Evolutionary conservation across 2,329 filamentous ascomycete species (phyloP).

Genomic region (Penicillium verrucosum): DNA sequence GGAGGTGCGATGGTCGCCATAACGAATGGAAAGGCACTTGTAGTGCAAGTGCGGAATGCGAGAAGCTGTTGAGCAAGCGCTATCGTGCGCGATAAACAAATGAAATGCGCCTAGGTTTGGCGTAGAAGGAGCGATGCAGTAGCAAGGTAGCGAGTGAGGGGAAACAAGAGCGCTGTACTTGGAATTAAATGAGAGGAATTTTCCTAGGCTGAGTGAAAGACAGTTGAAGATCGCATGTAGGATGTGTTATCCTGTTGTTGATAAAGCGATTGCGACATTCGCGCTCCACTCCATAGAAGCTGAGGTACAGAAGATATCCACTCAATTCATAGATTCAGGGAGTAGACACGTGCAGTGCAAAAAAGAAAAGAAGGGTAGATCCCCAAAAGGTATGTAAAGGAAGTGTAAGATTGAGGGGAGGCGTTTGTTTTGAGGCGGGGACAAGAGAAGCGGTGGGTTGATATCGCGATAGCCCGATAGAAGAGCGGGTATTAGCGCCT

Average conservation of each 20-base stretch:
- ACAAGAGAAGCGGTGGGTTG: conserved; percentile 11
- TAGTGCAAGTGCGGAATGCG: conserved; percentile 1
- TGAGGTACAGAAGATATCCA: not conserved
- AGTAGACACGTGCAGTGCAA: conserved; percentile 1
- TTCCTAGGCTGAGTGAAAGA: not conserved
- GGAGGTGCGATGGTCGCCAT: conserved; percentile 64
- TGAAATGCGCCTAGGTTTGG: not conserved
- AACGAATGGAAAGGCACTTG: conserved; percentile 32
- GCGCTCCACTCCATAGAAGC: conserved; percentile 21
- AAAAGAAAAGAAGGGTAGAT: conserved; percentile 9
- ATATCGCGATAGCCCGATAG: conserved; percentile 24
- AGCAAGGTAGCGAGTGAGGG: conserved; percentile 1
- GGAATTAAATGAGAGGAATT: conserved; percentile 5
- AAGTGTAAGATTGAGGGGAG: conserved; percentile 7
- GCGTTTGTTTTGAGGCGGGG: conserved; percentile 25
- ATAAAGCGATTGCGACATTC: conserved; percentile 15
- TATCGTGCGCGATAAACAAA: conserved; percentile 11
- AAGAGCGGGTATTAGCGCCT: conserved; percentile 20
- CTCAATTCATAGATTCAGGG: conserved; percentile 6
- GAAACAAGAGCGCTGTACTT: conserved; percentile 3
- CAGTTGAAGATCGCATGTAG: conserved; percentile 12
- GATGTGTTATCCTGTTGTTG: conserved; percentile 7
- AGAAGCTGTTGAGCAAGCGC: conserved; percentile 16
- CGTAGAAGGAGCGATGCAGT: conserved; percentile 8
- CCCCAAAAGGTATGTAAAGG: not conserved